Evolutionary conservation across 108 stramenopile genomes (phyloP), one percentile per base, ranked within the genome.

Genomic region (Cyclotella choctawhatcheeana): DNA sequence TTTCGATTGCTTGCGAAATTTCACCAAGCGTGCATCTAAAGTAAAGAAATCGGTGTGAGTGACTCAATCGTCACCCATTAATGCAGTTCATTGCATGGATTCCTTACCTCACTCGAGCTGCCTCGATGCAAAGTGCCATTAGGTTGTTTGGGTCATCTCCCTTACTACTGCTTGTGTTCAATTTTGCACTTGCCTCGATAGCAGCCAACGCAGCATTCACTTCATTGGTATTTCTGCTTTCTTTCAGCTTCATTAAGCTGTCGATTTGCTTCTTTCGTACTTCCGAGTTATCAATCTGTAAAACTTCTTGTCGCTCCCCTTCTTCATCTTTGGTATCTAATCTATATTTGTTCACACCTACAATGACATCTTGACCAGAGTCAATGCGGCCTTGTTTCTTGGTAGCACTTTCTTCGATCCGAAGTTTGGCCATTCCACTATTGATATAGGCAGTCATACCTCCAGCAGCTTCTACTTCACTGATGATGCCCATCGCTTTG

Each of bases 371-470:
- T 53, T 88, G 76, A 20, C 92, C 82, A 3, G 88, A 82, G 65
- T 96, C 93, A 68, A 95, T 89, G 8, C 74, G 40, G 13, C 63
- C 79, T 56, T 97, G 97, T 71, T 98, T 98, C 67, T 83, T 87
- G 0, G 98, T 97, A 0, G 99, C 99, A 54, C 93, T 89, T 74
- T 98, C 99, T 76, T 99, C 99, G 47, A 99, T 97, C 17, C 93
- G 77, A 14, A 97, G 78, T 76, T 99, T 99, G 30, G 99, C 97
- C 77, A 86, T 86, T 43, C 99, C 99, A 63, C 87, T 90, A 45
- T 96, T 89, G 64, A 99, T 97, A 77, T 89, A 96, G 35, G 95
- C 88, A 44, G 97, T 97, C 99, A 99, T 99, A 29, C 99, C 99
- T 12, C 99, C 99, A 12, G 88, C 79, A 20, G 63, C 90, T 58